These are phyloP conservation scores for Trametes villosa DNA, from an alignment of 768 basidiomycete species.

Conservation along the genomic window DNA sequence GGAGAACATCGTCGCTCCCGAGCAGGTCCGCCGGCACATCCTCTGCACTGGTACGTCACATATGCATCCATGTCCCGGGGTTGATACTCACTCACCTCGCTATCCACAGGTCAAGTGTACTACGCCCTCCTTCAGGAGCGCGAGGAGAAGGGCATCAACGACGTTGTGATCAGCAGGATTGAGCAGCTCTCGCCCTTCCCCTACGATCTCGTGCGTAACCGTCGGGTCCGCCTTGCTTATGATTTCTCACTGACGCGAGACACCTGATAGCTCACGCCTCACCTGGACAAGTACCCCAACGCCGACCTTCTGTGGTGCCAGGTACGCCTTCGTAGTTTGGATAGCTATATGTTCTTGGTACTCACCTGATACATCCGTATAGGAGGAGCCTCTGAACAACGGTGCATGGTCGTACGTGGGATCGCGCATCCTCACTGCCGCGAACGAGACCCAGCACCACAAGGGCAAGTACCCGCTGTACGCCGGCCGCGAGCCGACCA, in stretches of 20 bases:
- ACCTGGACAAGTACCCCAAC: conserved; percentile 96
- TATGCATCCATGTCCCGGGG: not conserved
- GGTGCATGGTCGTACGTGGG: conserved; percentile 97
- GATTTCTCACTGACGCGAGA: not conserved
- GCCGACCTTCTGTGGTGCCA: conserved; percentile 51
- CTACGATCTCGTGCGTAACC: conserved; percentile 78
- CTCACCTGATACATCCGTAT: conserved; percentile 7
- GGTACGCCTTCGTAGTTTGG: no score
- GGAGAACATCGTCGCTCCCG: conserved; percentile 74
- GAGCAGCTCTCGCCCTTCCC: conserved; percentile 98
- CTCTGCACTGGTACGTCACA: conserved; percentile 70
- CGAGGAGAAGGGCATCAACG: conserved; percentile 86
- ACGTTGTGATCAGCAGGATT: conserved; percentile 91
- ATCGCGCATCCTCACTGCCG: conserved; percentile 89
- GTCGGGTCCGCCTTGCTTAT: conserved; percentile 13
- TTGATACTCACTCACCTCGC: conserved; percentile 4
- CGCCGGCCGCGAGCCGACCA: conserved; percentile 92
- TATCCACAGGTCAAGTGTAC: conserved; percentile 86
- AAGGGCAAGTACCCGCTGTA: conserved; percentile 88
- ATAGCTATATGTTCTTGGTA: no score
- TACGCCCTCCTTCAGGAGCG: conserved; percentile 86
- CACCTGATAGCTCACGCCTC: conserved; percentile 71
- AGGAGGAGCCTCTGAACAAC: conserved; percentile 96
- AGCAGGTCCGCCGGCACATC: conserved; percentile 89
- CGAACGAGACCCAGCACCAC: conserved; percentile 87